A percentile compares a stretch with the other conserved stretches of the same genome.
phyloP scores from a whole-genome alignment of 1,139 yeast genomes.

The Candida tetrigidarum region DNA sequence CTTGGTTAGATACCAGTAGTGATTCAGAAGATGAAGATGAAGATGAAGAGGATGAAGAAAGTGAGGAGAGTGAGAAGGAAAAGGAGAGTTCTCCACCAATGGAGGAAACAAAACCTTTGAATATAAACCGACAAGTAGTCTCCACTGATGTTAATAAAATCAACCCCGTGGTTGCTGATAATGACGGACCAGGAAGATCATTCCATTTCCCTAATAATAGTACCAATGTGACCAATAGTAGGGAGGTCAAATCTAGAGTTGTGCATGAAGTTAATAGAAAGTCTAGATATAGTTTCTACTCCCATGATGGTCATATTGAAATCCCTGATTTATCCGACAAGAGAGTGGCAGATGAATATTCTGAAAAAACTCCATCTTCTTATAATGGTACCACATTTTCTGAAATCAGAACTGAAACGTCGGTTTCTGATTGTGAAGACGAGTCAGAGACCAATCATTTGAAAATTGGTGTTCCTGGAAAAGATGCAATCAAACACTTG shows the following conservation, averaged over 20 bases:
- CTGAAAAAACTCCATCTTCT: constrained; percentile 26
- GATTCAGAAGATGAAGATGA: constrained; percentile 7
- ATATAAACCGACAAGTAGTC: constrained; percentile 8
- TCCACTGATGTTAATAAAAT: background rate
- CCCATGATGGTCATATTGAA: constrained; percentile 44
- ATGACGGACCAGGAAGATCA: constrained; percentile 38
- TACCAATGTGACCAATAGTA: constrained; percentile 38
- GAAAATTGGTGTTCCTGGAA: constrained; percentile 41
- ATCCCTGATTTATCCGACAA: constrained; percentile 44
- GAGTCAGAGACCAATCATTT: constrained; percentile 22
- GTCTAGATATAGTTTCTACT: constrained; percentile 30
- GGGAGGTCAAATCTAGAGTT: constrained; percentile 20
- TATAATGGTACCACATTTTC: constrained; percentile 36
- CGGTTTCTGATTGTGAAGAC: constrained; percentile 20
- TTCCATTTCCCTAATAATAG: constrained; percentile 45
- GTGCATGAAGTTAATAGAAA: constrained; percentile 14
- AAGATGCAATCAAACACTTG: constrained; percentile 33
- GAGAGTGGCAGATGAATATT: constrained; percentile 23
- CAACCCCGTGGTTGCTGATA: constrained; percentile 13
- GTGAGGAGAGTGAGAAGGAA: constrained; percentile 4
- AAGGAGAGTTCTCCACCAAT: too few species aligned
- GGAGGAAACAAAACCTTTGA: constrained; percentile 15
- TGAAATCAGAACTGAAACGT: constrained; percentile 28
- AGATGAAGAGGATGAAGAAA: constrained; percentile 4
- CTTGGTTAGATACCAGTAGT: constrained; percentile 14